Base-by-base conservation (phyloP, 1,139 yeast genomes). In the Yamadazyma aaseri region DNA sequence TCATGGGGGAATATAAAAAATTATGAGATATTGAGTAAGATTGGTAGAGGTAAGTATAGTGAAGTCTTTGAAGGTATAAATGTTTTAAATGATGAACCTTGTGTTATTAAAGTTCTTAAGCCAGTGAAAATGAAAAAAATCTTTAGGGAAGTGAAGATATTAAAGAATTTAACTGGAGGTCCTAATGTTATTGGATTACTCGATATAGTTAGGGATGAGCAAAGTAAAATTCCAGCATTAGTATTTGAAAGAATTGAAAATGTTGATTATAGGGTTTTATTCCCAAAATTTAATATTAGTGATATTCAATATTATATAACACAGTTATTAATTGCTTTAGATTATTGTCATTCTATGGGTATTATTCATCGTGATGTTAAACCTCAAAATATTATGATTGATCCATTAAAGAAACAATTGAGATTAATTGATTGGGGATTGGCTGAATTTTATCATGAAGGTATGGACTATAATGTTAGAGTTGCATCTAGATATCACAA, bases 41-140 rank as follows among this genome's bases (percentile, higher is more conserved):
- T 94, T 33, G 99, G 99, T 18, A 78, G 98, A 41, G 98, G 99
- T 33, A 92, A 92, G 65, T 94, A 94, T 62, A 86, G 96, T 6
- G 99, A 94, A 62, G 99, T 95, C 26, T 94, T 94, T 58, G 82
- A 76, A 63, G 94, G 82, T 22, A 64, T 74, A 39, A 71, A 73
- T 51, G 60, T 66, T 34, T 43, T 63, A 42, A 63, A 67, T 49
- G 67, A 64, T 42, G 73, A 65, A 55, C 75, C 73, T 24, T 77
- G 82, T 54, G 86, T 81, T 26, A 81, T 84, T 42, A 84, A 84
- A 55, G 89, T 83, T 13, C 65, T 84, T 50, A 84, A 84, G 52
- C 94, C 94, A 2, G 89, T 84, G 10, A 84, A 82, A 57, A 71
- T 82, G 65, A 84, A 84, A 65, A 84, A 84, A 58, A 84, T 84